phyloP scores from a whole-genome alignment of 768 basidiomycete genomes.

The Psilocybe sp. region DNA sequence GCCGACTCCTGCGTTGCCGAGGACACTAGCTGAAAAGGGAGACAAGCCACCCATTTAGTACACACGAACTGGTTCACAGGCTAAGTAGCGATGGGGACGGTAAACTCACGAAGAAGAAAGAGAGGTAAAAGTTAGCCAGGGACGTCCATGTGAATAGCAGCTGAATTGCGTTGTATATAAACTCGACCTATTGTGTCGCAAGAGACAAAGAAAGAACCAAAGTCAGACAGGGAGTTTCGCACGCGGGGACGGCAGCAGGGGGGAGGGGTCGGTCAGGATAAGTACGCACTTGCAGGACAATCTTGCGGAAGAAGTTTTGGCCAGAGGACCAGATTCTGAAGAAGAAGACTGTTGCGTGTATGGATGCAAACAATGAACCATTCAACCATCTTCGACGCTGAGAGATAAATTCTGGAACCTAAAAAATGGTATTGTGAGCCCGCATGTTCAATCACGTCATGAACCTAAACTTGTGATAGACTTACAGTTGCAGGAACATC shows the following conservation, averaged over 20 bases:
- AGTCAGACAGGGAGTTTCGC: too few relatives aligned
- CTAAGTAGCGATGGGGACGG: not conserved
- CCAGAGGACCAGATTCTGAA: constrained; percentile 88
- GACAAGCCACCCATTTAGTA: not conserved
- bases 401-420: constrained; percentile 91
- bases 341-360: constrained; percentile 90
- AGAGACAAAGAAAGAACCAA: not conserved
- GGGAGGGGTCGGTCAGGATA: not conserved
- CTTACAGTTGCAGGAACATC: constrained; percentile 83
- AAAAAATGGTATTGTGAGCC: constrained; percentile 7
- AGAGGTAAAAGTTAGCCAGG: constrained; percentile 90
- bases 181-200: constrained; percentile 60
- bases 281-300: constrained; percentile 56
- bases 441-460: not conserved
- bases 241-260: not conserved
- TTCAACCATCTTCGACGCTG: constrained; percentile 89
- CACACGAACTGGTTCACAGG: not conserved
- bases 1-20: constrained; percentile 61
- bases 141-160: constrained; percentile 94
- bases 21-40: constrained; percentile 63
- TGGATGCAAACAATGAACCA: constrained; percentile 89
- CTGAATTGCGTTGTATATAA: constrained; percentile 87
- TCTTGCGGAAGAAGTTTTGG: constrained; percentile 85
- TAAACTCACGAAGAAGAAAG: constrained; percentile 84
- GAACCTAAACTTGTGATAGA: constrained; percentile 5